Base-by-base conservation (phyloP, 495 filamentous ascomycete species). In the Xylaria acuta region DNA sequence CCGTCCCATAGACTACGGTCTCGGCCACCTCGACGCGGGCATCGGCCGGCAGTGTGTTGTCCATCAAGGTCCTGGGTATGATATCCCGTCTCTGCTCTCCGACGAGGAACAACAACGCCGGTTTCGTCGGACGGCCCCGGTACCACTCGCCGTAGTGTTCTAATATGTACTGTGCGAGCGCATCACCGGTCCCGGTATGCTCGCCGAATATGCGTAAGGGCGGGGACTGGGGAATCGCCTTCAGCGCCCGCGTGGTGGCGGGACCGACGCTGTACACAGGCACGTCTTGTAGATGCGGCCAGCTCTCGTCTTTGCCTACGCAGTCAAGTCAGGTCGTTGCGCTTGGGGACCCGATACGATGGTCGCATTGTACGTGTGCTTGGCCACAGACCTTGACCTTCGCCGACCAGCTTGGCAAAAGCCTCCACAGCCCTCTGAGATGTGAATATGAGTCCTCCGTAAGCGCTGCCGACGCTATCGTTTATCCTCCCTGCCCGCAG, bases 361-460 rank as follows among this genome's bases (percentile, higher is more conserved):
- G 45, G 16, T 41, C n/a, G 22, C 1, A 25, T 20, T n/a, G 68
- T 30, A 51, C 51, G n/a, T 59, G n/a, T 30, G 40, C 40, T 66
- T 9, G 53, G 54, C 12, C 38, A 65, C 70, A 67, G 25, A 76
- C 82, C 82, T 85, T 79, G 78, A 38, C 82, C 78, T 51, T 84
- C 83, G 40, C 83, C 81, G n/a, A 95, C 84, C n/a, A 95, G 83
- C 40, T 84, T 78, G 14, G 89, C 84, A 73, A 97, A 95, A 1
- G 90, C 94, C 75, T 98, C 96, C 14, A 97, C 96, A 7, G 96
- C 93, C 25, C 97, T 89, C 78, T 98, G 97, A 22, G 93, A 97
- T 1, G 96, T 99, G 80, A 99, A 97, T 60, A 98, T 92, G 64
- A 98, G 78, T 1, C 93, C 95, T 16, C 94, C 93, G 80, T 97